phyloP scores from a whole-genome alignment of 495 filamentous ascomycete species.

The Hypoxylon perforatum region DNA sequence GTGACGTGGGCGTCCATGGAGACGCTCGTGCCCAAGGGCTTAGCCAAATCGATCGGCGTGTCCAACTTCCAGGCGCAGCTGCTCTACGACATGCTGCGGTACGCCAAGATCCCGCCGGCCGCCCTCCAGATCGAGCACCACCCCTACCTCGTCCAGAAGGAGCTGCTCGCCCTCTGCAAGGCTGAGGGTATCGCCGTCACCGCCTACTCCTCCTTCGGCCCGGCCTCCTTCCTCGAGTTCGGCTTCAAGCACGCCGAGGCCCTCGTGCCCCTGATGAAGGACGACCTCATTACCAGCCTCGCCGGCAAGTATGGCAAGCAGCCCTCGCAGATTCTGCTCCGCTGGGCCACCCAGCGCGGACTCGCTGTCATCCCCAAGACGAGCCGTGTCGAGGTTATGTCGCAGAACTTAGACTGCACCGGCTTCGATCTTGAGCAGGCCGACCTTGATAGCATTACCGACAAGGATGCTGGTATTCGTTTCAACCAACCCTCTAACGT shows the following conservation, averaged over 20 bases:
- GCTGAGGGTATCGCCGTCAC: constrained; percentile 81
- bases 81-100: constrained; percentile 85
- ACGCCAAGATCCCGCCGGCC: constrained; percentile 80
- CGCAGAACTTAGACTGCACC: constrained; percentile 71
- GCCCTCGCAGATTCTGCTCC: constrained; percentile 85
- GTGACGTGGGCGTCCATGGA: constrained; percentile 94
- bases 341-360: constrained; percentile 95
- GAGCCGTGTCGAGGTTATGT: constrained; percentile 64
- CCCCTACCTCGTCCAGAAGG: constrained; percentile 89
- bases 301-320: constrained; percentile 78
- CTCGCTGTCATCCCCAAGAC: constrained; percentile 94
- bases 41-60: constrained; percentile 83
- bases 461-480: constrained; percentile 74
- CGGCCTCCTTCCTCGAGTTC: constrained; percentile 83
- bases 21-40: constrained; percentile 72
- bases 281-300: constrained; percentile 69
- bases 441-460: constrained; percentile 75
- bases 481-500: constrained; percentile 85
- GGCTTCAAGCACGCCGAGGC: constrained; percentile 76
- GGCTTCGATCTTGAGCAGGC: constrained; percentile 72
- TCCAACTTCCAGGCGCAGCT: constrained; percentile 89
- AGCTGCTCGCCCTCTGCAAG: constrained; percentile 78
- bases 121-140: constrained; percentile 97
- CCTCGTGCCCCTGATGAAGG: constrained; percentile 75
- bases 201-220: constrained; percentile 92